These are phyloP conservation scores for Saturnispora serradocipensis DNA, from an alignment of 805 yeast genomes.

Conservation along the genomic window DNA sequence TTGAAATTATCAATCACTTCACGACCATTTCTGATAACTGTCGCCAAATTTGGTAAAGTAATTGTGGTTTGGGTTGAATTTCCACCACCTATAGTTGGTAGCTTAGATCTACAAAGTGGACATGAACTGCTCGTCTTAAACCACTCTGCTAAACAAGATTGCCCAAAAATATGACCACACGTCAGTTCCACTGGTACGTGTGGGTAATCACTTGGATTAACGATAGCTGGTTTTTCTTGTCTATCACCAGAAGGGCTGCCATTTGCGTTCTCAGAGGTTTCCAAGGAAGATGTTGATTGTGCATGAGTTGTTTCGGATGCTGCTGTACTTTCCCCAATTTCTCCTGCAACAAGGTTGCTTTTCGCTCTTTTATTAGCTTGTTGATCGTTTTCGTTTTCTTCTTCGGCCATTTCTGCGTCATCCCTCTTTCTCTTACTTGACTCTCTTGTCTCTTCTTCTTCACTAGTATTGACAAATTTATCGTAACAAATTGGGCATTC, in stretches of 20 bases:
- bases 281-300: constrained; percentile 13
- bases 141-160: constrained; percentile 82
- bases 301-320: constrained; percentile 8
- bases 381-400: not conserved
- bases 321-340: constrained; percentile 3
- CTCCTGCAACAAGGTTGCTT: constrained; percentile 10
- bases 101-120: constrained; percentile 70
- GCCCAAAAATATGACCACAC: constrained; percentile 82
- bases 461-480: constrained; percentile 29
- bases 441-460: constrained; percentile 3
- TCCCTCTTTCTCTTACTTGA: constrained; percentile 1
- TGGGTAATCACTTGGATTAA: constrained; percentile 20
- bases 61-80: constrained; percentile 23
- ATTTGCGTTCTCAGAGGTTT: constrained; percentile 9
- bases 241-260: not conserved
- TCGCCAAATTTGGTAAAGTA: constrained; percentile 29
- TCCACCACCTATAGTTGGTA: constrained; percentile 28
- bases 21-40: constrained; percentile 26
- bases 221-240: constrained; percentile 12
- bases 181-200: constrained; percentile 73
- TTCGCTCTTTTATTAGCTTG: not conserved
- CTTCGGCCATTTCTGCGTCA: constrained; percentile 4
- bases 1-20: constrained; percentile 24
- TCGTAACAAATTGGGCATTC: constrained; percentile 64
- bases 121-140: constrained; percentile 63